phyloP scores from a whole-genome alignment of 2,329 filamentous ascomycete species.

The Phyllosticta capitalensis region DNA sequence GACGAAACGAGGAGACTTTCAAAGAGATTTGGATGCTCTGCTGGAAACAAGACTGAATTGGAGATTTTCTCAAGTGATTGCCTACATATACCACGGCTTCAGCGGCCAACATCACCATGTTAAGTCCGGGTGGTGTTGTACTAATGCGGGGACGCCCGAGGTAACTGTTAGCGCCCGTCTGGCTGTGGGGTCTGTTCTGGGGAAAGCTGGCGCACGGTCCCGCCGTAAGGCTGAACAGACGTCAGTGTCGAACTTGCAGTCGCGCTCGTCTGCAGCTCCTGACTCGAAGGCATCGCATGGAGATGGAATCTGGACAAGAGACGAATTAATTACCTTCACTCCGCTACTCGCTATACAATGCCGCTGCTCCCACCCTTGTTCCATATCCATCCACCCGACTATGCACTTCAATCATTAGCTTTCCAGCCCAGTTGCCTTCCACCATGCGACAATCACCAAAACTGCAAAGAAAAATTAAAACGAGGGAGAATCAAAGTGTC shows the following conservation, averaged over 20 bases:
- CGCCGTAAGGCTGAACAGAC: background rate
- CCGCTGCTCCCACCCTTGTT: background rate
- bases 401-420: background rate
- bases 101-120: background rate
- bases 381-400: background rate
- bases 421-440: background rate
- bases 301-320: background rate
- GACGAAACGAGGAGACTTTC: too few species aligned
- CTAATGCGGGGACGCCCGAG: background rate
- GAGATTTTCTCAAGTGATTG: too few species aligned
- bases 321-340: background rate
- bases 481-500: background rate
- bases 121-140: background rate
- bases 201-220: background rate
- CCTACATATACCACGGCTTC: background rate
- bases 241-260: background rate
- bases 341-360: background rate
- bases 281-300: too few species aligned
- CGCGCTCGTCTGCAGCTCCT: background rate
- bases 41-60: too few species aligned
- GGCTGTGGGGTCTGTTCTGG: background rate
- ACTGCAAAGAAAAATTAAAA: background rate
- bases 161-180: background rate
- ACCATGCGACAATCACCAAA: background rate
- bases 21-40: too few species aligned